Base-by-base conservation (phyloP, 2,329 filamentous ascomycete species). In the Purpureocillium lavendulum region DNA sequence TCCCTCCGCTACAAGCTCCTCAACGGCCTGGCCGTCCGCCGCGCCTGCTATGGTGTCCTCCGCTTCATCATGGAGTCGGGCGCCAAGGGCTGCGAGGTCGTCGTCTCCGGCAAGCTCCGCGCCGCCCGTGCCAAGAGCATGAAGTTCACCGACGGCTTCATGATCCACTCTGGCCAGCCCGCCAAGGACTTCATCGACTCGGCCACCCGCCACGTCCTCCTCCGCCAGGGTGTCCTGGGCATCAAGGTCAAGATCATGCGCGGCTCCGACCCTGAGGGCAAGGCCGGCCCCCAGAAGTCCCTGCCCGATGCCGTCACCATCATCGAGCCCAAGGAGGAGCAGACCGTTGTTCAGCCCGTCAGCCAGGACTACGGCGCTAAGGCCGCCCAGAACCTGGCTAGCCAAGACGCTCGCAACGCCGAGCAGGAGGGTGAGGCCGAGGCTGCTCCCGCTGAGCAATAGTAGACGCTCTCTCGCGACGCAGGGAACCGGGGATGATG, bases 231-330 rank as follows among this genome's bases (percentile, higher is more conserved):
- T 86, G 92, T 98, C 55, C 79, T 98, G 55, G 92, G 92, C 76
- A 98, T 98, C 78, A 98, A 98, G 83, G 92, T 98, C 73, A 98
- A 98, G 89, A 98, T 98, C 77, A 98, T 98, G 92, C 89, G 94
- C 69, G 92, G 92, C 66, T 92, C 87, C 59, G 92, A 98, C 77
- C 92, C 92, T 68, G 88, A 97, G 75, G 92, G 92, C 82, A 98
- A 98, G 84, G 82, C 87, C 61, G 88, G 92, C 57, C 89, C 90
- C 60, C 87, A 89, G 74, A 96, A 97, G 82, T 82, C 88, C 55
- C 87, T 98, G 53, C 92, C 92, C 57, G 92, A 98, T 70, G 87
- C 88, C 67, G 92, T 98, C 70, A 97, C 90, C 69, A 92, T 98
- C 73, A 95, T 97, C 71, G 92, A 98, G 79, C 94, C 92, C 73